A percentile compares a stretch with the other conserved stretches of the same genome.
Evolutionary conservation across 257 asterid genomes (phyloP).

Genomic region (Solanum boliviense): DNA sequence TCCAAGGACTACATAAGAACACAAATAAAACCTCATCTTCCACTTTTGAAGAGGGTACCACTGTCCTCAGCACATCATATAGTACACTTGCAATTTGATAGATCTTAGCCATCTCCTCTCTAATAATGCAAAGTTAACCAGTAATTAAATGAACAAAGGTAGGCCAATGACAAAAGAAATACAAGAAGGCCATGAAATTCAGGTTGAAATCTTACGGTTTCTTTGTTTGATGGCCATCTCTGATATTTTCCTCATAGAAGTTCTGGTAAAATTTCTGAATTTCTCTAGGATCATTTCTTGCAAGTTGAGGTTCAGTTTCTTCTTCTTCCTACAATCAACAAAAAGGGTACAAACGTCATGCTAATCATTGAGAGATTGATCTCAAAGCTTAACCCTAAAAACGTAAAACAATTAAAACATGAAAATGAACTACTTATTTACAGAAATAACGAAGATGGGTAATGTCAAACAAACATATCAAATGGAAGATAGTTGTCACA

Average conservation of each 20-base stretch:
- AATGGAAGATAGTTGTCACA: background rate
- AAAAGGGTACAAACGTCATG: background rate
- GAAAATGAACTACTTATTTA: background rate
- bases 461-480: background rate
- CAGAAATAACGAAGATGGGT: background rate
- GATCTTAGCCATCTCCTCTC: conserved; percentile 94
- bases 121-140: conserved; percentile 16
- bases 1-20: background rate
- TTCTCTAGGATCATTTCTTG: conserved; percentile 53
- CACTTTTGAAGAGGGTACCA: conserved; percentile 46
- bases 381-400: background rate
- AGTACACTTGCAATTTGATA: conserved; percentile 83
- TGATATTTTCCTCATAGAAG: conserved; percentile 60
- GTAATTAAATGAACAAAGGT: background rate
- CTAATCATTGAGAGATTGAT: background rate
- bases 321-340: conserved; percentile 62
- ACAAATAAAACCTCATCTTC: conserved; percentile 58
- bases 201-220: conserved; percentile 59
- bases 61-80: conserved; percentile 67
- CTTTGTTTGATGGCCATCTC: conserved; percentile 74
- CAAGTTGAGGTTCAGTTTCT: conserved; percentile 39
- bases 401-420: background rate
- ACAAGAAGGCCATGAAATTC: background rate
- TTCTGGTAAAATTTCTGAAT: conserved; percentile 58
- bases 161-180: background rate